Evolutionary conservation across 2,329 filamentous ascomycete species (phyloP), one percentile per base, ranked within the genome.

Genomic region (Gremmenia infestans): DNA sequence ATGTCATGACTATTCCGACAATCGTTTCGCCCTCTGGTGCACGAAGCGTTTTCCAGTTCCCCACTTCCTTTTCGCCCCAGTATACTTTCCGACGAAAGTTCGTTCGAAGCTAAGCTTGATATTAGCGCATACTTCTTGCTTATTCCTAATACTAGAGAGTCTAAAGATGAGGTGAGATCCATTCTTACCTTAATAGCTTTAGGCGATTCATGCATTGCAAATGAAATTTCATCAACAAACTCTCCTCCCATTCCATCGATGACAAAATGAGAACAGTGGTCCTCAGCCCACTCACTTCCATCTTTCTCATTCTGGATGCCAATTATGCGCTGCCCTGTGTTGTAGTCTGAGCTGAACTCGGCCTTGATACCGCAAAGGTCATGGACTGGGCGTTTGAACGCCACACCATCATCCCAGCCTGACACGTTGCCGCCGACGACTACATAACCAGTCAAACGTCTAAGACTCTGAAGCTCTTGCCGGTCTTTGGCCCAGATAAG

Each of bases 401-500:
- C 19, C 42, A 5, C 19, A 14, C 19, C 12, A 45, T 45, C 19
- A 14, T 43, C 50, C 12, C 3, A 17, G 11, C 39, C 37, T 23
- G 39, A 45, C 5, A 37, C 4, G 2, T 22, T 52, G 3, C 43
- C 42, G 4, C 32, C 51, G 3, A 37, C 17, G 3, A 32, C 17
- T 9, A 48, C 25, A 46, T 53, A 56, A 5, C 39, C 52, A 23
- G 54, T 42, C 3, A 56, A 35, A 17, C 46, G 28, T n/a, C n/a
- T 36, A 32, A 56, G 50, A n/a, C 15, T 39, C 2, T 37, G 54
- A 19, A 56, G 46, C 37, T 56, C 54, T 17, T 14, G 15, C 23
- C 14, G 8, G 11, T 56, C 51, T 32, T 54, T 56, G 19, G 54
- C 54, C 54, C 54, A 56, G 23, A 53, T 40, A 7, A 56, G 51